phyloP scores from a whole-genome alignment of 257 asterid species.

The Solanum ahanhuiri region DNA sequence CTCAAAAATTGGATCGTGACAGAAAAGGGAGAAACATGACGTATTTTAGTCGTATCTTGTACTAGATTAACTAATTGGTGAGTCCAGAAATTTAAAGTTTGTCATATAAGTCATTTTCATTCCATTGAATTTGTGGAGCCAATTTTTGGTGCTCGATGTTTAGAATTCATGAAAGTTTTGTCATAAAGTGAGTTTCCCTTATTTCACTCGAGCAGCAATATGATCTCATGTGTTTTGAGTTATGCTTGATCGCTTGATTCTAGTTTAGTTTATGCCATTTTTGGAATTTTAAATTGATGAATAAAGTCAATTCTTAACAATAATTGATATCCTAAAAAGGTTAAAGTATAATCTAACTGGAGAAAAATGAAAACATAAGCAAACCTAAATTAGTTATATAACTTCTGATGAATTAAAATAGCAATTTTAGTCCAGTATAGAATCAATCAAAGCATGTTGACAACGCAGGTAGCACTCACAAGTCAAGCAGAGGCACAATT shows the following conservation, averaged over 20 bases:
- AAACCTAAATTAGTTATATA: neutral
- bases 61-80: neutral
- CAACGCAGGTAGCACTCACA: neutral
- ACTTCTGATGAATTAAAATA: neutral
- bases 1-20: too few species aligned
- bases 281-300: neutral
- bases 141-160: neutral
- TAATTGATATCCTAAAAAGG: neutral
- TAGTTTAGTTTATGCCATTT: neutral
- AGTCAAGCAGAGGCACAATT: neutral
- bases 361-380: neutral
- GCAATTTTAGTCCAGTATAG: neutral
- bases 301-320: neutral
- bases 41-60: neutral
- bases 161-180: neutral
- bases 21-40: neutral
- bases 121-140: neutral
- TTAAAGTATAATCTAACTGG: neutral
- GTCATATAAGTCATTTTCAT: neutral
- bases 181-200: neutral
- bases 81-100: neutral
- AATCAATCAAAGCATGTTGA: neutral
- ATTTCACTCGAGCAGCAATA: neutral
- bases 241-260: neutral
- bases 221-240: neutral